Base-by-base conservation (phyloP, 208 protist species). In the Trypanosoma avium region DNA sequence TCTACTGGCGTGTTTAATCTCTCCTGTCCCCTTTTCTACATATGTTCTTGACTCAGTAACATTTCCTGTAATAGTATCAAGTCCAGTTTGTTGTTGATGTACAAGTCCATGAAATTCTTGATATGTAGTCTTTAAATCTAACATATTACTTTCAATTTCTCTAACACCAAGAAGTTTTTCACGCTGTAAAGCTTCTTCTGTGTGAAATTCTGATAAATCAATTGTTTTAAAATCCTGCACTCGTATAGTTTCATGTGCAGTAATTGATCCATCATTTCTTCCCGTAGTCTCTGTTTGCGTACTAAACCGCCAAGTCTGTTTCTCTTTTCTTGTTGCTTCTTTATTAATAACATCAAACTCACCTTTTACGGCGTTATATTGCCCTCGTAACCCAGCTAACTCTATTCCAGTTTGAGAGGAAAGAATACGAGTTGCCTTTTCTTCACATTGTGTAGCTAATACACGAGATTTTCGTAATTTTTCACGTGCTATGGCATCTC, bases 61-160 rank as follows among this genome's bases (percentile, higher is more conserved):
- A 64, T 90, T 83, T 45, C 59, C 61, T 15, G 70, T 74, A 45
- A 90, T 70, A 17, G 33, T 65, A 54, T 91, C 81, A 19, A 94
- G 46, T 26, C 67, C 70, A 22, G 77, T 62, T 56, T 90, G 83
- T 61, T 94, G 88, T 40, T 90, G 73, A 43, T 86, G 72, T 46
- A 92, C 74, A 10, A 92, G 57, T 1, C 75, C 76, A 59, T 90
- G 64, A 29, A 92, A 94, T 67, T 94, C 84, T 15, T 87, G 80
- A 43, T 92, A 92, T 4, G 77, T 87, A 0, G 60, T 76, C 50
- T 84, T 84, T 10, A 94, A 68, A 32, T 94, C 88, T 58, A 78
- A 79, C 63, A 94, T 74, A 26, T 86, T 83, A 15, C 74, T 77
- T 66, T 94, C 88, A 33, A 94, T 81, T 60, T 92, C 85, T 22